These are phyloP conservation scores for Metschnikowia chrysomelidarum DNA, from an alignment of 805 yeast genomes.

Conservation along the genomic window DNA sequence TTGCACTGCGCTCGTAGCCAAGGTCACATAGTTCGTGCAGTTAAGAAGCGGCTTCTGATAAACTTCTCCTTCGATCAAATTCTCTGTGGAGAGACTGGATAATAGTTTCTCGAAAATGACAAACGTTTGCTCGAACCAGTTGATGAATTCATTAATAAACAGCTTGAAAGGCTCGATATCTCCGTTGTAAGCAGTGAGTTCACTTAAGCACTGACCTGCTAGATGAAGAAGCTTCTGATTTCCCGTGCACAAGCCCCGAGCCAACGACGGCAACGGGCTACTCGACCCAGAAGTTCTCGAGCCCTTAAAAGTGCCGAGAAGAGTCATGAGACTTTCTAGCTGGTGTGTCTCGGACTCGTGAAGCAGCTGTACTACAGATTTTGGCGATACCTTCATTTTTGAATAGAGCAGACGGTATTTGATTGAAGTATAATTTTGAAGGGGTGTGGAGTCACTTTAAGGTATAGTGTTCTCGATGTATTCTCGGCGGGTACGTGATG, in stretches of 20 bases:
- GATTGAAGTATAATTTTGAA: too few species aligned
- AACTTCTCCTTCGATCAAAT: slow-evolving; percentile 17
- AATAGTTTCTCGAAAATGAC: slow-evolving; percentile 34
- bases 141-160: slow-evolving; percentile 37
- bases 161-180: slow-evolving; percentile 29
- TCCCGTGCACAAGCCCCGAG: slow-evolving; percentile 41
- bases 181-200: slow-evolving; percentile 9
- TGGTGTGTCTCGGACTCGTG: slow-evolving; percentile 28
- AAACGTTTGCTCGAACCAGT: slow-evolving; percentile 39
- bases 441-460: too few species aligned
- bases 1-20: slow-evolving; percentile 23
- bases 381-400: too few species aligned
- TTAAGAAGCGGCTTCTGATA: slow-evolving; percentile 34
- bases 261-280: slow-evolving; percentile 28
- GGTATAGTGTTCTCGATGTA: too few species aligned
- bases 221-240: slow-evolving; percentile 29
- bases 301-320: slow-evolving; percentile 35
- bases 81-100: slow-evolving; percentile 17
- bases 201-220: slow-evolving; percentile 17
- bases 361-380: slow-evolving; percentile 13
- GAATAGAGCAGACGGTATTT: too few species aligned
- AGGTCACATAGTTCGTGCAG: slow-evolving; percentile 27
- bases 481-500: too few species aligned
- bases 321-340: slow-evolving; percentile 34
- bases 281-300: slow-evolving; percentile 21